Evolutionary conservation across 257 asterid genomes (phyloP).

Genomic region (Sherardia arvensis): DNA sequence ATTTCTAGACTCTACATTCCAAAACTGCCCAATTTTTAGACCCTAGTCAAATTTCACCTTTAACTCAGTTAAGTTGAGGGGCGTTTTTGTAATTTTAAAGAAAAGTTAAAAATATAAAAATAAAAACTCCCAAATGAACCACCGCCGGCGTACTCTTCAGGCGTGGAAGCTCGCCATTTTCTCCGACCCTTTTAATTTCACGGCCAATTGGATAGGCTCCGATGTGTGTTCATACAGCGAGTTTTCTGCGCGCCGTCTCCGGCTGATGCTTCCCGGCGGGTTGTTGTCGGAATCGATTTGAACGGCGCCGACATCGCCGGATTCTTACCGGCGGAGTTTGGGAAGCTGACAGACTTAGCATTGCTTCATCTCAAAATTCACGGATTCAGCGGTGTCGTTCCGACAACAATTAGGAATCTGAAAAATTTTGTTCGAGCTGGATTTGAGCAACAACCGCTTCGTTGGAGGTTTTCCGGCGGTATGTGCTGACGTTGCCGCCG

Average conservation of each 20-base stretch:
- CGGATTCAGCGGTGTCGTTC: slow-evolving; percentile 60
- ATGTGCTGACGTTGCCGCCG: slow-evolving; percentile 38
- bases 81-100: too few relatives aligned
- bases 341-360: slow-evolving; percentile 51
- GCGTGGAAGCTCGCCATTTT: slow-evolving; percentile 59
- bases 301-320: slow-evolving; percentile 78
- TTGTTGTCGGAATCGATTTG: slow-evolving; percentile 67
- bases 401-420: slow-evolving; percentile 28
- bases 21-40: too few relatives aligned
- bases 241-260: slow-evolving; percentile 44
- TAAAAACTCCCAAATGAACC: too few relatives aligned
- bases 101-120: too few relatives aligned
- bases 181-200: slow-evolving; percentile 64
- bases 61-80: too few relatives aligned
- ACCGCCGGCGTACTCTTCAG: too few relatives aligned
- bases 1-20: too few relatives aligned
- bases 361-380: slow-evolving; percentile 59
- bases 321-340: slow-evolving; percentile 51
- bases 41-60: too few relatives aligned
- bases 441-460: slow-evolving; percentile 58
- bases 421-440: slow-evolving; percentile 50
- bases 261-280: slow-evolving; percentile 28
- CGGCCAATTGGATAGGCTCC: slow-evolving; percentile 52
- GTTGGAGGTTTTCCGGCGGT: slow-evolving; percentile 60
- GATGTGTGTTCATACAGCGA: slow-evolving; percentile 47